Conservation (phyloP, 768 basidiomycete genomes). For the Pisolithus tinctorius region DNA sequence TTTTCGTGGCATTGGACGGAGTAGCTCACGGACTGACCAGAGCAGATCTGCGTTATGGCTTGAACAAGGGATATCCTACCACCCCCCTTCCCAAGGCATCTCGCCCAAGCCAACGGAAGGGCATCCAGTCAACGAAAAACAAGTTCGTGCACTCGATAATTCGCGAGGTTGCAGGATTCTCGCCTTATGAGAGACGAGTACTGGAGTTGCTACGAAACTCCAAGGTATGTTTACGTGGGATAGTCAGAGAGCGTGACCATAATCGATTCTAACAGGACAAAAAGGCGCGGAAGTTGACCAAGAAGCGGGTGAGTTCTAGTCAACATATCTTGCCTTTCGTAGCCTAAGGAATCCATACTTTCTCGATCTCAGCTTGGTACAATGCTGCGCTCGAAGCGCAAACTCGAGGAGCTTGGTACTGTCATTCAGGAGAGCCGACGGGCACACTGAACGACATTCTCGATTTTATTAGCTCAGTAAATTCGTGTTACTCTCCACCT, state of each 20-base stretch:
- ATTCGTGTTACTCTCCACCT: not conserved
- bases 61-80: conserved; percentile 85
- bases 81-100: conserved; percentile 69
- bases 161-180: conserved; percentile 96
- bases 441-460: conserved; percentile 36
- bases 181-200: conserved; percentile 95
- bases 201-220: conserved; percentile 98
- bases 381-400: conserved; percentile 96
- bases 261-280: conserved; percentile 62
- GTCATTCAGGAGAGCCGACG: conserved; percentile 94
- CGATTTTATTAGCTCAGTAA: not conserved
- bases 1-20: conserved; percentile 6
- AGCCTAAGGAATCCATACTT: not conserved
- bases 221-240: conserved; percentile 50
- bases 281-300: conserved; percentile 98
- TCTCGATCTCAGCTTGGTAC: conserved; percentile 71
- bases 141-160: conserved; percentile 91
- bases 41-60: conserved; percentile 77
- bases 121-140: conserved; percentile 81
- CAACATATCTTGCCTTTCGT: not conserved
- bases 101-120: conserved; percentile 90
- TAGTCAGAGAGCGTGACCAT: not conserved
- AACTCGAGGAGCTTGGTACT: conserved; percentile 89
- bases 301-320: conserved; percentile 83
- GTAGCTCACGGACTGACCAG: conserved; percentile 7